Base-by-base conservation (phyloP, 805 yeast species). In the Hanseniaspora guilliermondii region DNA sequence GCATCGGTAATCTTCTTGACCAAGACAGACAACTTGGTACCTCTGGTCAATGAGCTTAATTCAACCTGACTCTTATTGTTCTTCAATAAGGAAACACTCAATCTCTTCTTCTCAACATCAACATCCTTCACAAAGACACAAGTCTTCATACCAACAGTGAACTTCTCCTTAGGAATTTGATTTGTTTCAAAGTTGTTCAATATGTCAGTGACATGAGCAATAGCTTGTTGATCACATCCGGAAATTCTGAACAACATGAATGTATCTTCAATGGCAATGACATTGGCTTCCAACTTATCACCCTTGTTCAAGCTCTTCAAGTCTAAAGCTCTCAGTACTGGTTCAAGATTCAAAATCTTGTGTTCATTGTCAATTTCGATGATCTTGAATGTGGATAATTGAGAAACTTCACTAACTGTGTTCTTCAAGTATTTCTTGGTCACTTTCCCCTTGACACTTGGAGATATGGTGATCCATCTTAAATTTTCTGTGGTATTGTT, bases 21-120 rank as follows among this genome's bases (percentile, higher is more conserved):
- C 59, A 82, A 83, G n/a, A 95, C 97, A 59, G 80, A 77, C 42
- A 89, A 81, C 62, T 87, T 74, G 56, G 80, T 83, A 40, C 95
- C 95, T 54, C 77, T 74, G 48, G 72, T 69, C 56, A 88, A 63
- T 59, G 85, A 89, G 4, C 72, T 65, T 2, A 79, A 64, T 8
- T 62, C 62, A 41, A 85, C 74, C 6, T 68, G 62, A 53, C 68
- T 72, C 12, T 80, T 73, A 6, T 65, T 63, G 1, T 65, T 60
- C 17, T 78, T 70, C 59, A 95, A 76, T 58, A 87, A 70, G 1
- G 87, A 78, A 27, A 87, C 83, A 42, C 75, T 73, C 48, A 85
- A 70, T 53, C 76, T 73, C 9, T 62, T 57, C 55, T 68, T 70
- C 33, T 75, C 62, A 62, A 60, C 56, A 21, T 49, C 47, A 37